Evolutionary conservation across 2,329 filamentous ascomycete species (phyloP).

Genomic region (Paraphoma sp.): DNA sequence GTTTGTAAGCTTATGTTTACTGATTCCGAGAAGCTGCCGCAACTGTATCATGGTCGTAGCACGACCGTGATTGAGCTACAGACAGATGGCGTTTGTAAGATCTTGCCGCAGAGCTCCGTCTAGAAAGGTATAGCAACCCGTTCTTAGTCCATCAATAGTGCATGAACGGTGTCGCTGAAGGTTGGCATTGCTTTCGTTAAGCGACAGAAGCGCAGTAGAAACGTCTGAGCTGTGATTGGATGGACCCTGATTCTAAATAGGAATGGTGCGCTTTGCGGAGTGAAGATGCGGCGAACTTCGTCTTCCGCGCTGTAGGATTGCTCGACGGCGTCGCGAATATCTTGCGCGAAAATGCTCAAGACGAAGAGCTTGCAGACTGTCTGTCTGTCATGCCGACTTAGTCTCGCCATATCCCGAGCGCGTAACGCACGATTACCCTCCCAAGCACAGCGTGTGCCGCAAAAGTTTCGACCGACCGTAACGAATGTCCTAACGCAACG

Average conservation of each 20-base stretch:
- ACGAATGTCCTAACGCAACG: conserved; percentile 21
- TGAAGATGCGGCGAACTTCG: conserved; percentile 41
- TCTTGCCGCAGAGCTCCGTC: too few species aligned
- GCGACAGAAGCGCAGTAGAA: neutral
- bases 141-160: too few species aligned
- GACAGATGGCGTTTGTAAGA: too few species aligned
- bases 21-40: neutral
- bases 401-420: conserved; percentile 30
- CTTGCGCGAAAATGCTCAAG: conserved; percentile 37
- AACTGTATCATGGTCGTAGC: neutral
- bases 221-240: conserved; percentile 28
- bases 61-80: too few species aligned
- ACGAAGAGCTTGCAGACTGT: conserved; percentile 35
- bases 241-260: conserved; percentile 4
- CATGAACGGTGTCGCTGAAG: too few species aligned
- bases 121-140: too few species aligned
- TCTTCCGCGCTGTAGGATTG: conserved; percentile 12
- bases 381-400: conserved; percentile 44
- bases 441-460: conserved; percentile 15
- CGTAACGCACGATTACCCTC: conserved; percentile 32
- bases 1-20: neutral
- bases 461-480: conserved; percentile 17
- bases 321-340: conserved; percentile 8
- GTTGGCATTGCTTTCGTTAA: too few species aligned
- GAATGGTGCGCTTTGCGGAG: conserved; percentile 29